Percentiles rank a stretch among this genome's conserved stretches.
Conservation (phyloP, 257 asterid species). For the Pogostemon cablin region DNA sequence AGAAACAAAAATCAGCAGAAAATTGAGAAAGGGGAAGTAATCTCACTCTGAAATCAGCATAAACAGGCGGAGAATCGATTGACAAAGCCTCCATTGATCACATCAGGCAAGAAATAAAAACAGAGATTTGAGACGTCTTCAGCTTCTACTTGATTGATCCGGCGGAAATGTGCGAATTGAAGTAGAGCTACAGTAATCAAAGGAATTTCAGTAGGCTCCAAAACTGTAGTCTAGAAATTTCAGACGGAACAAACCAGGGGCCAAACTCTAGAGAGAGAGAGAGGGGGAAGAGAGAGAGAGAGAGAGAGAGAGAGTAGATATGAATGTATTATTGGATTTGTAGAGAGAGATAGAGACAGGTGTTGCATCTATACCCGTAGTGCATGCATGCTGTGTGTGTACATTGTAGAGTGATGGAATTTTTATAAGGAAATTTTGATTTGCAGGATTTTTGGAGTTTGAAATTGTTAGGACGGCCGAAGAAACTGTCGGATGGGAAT, state of each 20-base stretch:
- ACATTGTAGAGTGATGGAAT: background rate
- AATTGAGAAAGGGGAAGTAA: constrained; percentile 24
- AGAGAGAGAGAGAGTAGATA: background rate
- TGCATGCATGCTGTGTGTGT: constrained; percentile 30
- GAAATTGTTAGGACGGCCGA: constrained; percentile 20
- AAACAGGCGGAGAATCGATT: constrained; percentile 47
- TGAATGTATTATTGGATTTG: background rate
- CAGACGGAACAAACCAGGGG: constrained; percentile 37
- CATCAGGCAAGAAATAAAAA: constrained; percentile 7
- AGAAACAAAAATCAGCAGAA: constrained; percentile 17
- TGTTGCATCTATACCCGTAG: constrained; percentile 28
- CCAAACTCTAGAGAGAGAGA: constrained; percentile 31
- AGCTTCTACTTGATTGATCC: background rate
- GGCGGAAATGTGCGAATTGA: background rate
- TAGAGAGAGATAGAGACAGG: constrained; percentile 19
- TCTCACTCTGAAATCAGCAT: constrained; percentile 51
- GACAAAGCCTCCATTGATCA: constrained; percentile 53
- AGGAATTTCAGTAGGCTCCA: constrained; percentile 18
- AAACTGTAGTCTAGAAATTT: constrained; percentile 33
- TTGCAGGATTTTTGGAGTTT: constrained; percentile 20
- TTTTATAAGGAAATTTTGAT: background rate
- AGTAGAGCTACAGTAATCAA: constrained; percentile 18
- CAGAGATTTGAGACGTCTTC: constrained; percentile 16
- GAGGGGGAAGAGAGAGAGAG: background rate
- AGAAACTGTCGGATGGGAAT: background rate